phyloP scores from a whole-genome alignment of 495 filamentous ascomycete species.

The Chaetomium tenue region DNA sequence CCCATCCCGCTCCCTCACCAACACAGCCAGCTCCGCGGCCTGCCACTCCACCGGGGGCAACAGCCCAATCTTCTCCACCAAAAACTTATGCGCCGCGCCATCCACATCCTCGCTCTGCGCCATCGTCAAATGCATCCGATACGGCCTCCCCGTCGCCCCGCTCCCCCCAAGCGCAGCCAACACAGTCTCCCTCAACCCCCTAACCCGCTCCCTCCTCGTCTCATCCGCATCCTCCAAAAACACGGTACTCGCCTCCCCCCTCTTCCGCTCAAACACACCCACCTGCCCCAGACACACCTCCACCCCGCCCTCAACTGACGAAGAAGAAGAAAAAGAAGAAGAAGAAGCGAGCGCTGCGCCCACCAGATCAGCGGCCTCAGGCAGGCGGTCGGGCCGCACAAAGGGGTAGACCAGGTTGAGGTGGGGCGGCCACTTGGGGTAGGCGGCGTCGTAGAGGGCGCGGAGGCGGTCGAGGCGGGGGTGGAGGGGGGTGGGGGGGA shows the following conservation, averaged over 20 bases:
- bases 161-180: conserved; percentile 29
- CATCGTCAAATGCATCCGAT: conserved; percentile 52
- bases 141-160: conserved; percentile 5
- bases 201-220: conserved; percentile 11
- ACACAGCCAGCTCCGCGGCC: conserved; percentile 43
- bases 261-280: conserved; percentile 42
- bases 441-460: conserved; percentile 54
- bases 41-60: conserved; percentile 45
- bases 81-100: conserved; percentile 39
- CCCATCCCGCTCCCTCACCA: conserved; percentile 43
- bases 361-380: conserved; percentile 19
- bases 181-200: conserved; percentile 24
- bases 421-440: conserved; percentile 59
- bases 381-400: conserved; percentile 37
- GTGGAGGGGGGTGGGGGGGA: conserved; percentile 47
- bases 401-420: conserved; percentile 62
- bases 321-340: background rate
- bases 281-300: conserved; percentile 35
- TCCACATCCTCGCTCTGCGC: conserved; percentile 48
- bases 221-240: conserved; percentile 37
- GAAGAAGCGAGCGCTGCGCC: conserved; percentile 1
- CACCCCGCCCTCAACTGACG: conserved; percentile 8
- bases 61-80: conserved; percentile 45
- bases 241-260: conserved; percentile 43
- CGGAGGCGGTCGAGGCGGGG: conserved; percentile 48